A percentile compares a stretch with the other conserved stretches of the same genome.
phyloP scores from a whole-genome alignment of 1,139 yeast species.

The Yamadazyma sp. region DNA sequence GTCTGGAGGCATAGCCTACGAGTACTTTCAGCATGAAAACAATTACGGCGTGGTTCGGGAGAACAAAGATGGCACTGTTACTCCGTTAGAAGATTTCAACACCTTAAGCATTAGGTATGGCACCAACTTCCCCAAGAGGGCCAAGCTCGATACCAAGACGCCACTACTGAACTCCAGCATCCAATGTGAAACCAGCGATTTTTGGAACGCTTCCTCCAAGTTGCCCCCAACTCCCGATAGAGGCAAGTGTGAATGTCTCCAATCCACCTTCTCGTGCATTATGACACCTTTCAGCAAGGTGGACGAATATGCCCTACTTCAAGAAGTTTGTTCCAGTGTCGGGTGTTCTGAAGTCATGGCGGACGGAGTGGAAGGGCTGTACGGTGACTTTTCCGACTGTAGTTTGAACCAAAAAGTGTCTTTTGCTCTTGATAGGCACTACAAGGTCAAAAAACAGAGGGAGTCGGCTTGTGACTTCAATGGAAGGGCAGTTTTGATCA shows the following conservation, averaged over 20 bases:
- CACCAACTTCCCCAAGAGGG: conserved; percentile 28
- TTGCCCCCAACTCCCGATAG: conserved; percentile 59
- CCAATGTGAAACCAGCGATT: conserved; percentile 9
- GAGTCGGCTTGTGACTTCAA: conserved; percentile 35
- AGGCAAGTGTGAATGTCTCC: conserved; percentile 57
- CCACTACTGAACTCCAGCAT: conserved; percentile 7
- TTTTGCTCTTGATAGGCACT: conserved; percentile 51
- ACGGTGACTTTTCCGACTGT: conserved; percentile 63
- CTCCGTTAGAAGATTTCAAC: conserved; percentile 44
- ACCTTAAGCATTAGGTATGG: conserved; percentile 32
- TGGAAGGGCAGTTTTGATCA: conserved; percentile 36
- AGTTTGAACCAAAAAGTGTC: conserved; percentile 51
- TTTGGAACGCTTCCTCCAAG: conserved; percentile 44
- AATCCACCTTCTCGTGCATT: conserved; percentile 50
- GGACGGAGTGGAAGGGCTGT: conserved; percentile 50
- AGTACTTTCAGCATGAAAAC: conserved; percentile 38
- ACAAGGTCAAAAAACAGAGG: conserved; percentile 28
- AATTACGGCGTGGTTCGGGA: conserved; percentile 35
- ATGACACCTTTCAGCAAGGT: conserved; percentile 34
- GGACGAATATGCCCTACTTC: conserved; percentile 34
- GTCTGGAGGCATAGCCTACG: conserved; percentile 45
- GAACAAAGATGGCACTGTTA: conserved; percentile 28
- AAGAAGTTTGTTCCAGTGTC: conserved; percentile 47
- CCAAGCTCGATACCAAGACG: conserved; percentile 20
- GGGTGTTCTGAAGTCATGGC: conserved; percentile 53